Evolutionary conservation across 106 monocot genomes (phyloP).

Genomic region (Dioscorea dumetorum): DNA sequence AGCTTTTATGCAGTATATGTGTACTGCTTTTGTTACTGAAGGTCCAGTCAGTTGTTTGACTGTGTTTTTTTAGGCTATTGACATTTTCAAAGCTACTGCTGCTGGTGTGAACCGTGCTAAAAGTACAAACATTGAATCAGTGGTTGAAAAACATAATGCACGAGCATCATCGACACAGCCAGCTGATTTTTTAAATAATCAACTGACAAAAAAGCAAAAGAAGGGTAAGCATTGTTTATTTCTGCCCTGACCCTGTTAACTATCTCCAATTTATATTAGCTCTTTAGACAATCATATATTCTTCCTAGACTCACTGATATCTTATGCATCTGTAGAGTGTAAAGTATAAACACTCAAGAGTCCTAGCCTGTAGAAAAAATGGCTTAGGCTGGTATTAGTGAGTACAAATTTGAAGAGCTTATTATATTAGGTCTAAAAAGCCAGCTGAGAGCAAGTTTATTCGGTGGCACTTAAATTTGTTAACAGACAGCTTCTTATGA

Average conservation of each 20-base stretch:
- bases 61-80: constrained; percentile 57
- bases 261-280: background rate
- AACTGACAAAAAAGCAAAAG: constrained; percentile 52
- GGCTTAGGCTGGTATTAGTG: background rate
- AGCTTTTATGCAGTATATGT: no score
- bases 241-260: background rate
- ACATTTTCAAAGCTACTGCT: constrained; percentile 63
- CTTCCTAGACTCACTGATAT: background rate
- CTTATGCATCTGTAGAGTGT: background rate
- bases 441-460: no score
- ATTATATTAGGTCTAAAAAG: background rate
- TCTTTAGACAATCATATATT: background rate
- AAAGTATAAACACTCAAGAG: background rate
- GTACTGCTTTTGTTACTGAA: no score
- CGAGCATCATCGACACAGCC: constrained; percentile 39
- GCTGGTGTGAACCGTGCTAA: constrained; percentile 20
- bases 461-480: no score
- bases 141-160: constrained; percentile 20
- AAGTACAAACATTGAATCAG: constrained; percentile 27
- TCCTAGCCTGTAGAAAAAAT: background rate
- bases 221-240: constrained; percentile 29
- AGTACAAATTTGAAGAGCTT: background rate
- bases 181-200: constrained; percentile 59
- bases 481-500: no score
- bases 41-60: no score